Base-by-base conservation (phyloP, 2,329 filamentous ascomycete species). In the Colletotrichum eleusines region DNA sequence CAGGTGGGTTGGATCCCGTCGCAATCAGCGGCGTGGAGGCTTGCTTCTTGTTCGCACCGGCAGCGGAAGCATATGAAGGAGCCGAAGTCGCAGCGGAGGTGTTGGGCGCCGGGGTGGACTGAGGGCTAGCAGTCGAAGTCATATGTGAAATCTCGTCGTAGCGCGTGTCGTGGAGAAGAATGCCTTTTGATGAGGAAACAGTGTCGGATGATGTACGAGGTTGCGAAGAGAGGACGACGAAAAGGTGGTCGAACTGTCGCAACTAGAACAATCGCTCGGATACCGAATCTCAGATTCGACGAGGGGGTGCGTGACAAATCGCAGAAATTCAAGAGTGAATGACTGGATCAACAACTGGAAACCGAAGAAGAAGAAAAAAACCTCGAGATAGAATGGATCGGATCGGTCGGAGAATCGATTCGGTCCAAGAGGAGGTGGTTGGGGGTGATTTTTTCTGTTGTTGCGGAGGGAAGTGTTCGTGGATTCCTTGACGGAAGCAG, bases 31-130 rank as follows among this genome's bases (percentile, higher is more conserved):
- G 87, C 81, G 87, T 86, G 81, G 87, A 84, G 78, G 86, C 83
- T 80, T 84, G 83, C 86, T 91, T 90, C 85, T 90, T 90, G 75
- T 84, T 83, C 81, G 87, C 85, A 84, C 87, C 85, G 80, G 86
- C 89, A 84, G 89, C 89, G 77, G 89, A 90, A 85, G 89, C 89
- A 89, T 91, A 91, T 80, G 89, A 91, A 80, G 83, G 79, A 81
- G 87, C 84, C 80, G 87, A 85, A 79, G 86, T 84, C 80, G 86
- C 84, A 81, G 86, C 84, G 75, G 80, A 81, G 81, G 84, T 83
- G 81, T 84, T 88, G 78, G 85, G 84, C 85, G 88, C 88, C 87
- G 86, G 81, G 77, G 80, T 86, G 78, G 83, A 85, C 80, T 86
- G 84, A 82, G 86, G 82, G 79, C 82, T 85, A 75, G 84, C 85